Evolutionary conservation across 257 asterid species (phyloP).

Genomic region (Anisodus acutangulus): DNA sequence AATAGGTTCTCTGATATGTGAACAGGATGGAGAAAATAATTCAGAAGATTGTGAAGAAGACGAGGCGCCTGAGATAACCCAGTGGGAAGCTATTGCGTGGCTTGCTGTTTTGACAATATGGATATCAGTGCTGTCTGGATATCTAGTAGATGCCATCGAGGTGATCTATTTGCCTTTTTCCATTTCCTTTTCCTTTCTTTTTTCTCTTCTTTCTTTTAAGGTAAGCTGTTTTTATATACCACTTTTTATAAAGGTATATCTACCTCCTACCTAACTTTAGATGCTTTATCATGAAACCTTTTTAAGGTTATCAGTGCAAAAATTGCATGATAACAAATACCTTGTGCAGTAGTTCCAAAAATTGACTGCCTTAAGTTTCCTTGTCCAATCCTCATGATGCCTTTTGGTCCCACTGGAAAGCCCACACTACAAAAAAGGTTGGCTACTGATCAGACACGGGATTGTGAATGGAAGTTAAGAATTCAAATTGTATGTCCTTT

Average conservation of each 20-base stretch:
- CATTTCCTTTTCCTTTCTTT: neutral
- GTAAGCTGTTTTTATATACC: neutral
- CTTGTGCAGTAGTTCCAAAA: neutral
- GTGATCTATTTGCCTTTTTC: constrained; percentile 41
- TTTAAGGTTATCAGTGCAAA: neutral
- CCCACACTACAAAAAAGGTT: neutral
- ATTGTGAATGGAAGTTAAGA: neutral
- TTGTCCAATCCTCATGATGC: constrained; percentile 14
- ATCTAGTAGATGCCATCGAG: constrained; percentile 94
- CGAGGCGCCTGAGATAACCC: constrained; percentile 78
- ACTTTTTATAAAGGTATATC: neutral
- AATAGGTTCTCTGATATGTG: constrained; percentile 25
- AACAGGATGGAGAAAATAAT: constrained; percentile 59
- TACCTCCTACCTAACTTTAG: neutral
- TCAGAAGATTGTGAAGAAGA: constrained; percentile 62
- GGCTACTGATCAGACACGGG: constrained; percentile 13
- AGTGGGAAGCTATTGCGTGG: constrained; percentile 92
- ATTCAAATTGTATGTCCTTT: neutral
- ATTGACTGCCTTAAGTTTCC: neutral
- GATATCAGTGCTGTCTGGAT: constrained; percentile 93
- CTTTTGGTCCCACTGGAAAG: constrained; percentile 18
- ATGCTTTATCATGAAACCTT: neutral
- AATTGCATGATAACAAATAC: neutral
- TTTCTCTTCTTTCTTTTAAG: neutral
- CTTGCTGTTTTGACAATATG: constrained; percentile 83